Evolutionary conservation across 2,329 filamentous ascomycete genomes (phyloP), one percentile per base, ranked within the genome.

Genomic region (Claviceps monticola): DNA sequence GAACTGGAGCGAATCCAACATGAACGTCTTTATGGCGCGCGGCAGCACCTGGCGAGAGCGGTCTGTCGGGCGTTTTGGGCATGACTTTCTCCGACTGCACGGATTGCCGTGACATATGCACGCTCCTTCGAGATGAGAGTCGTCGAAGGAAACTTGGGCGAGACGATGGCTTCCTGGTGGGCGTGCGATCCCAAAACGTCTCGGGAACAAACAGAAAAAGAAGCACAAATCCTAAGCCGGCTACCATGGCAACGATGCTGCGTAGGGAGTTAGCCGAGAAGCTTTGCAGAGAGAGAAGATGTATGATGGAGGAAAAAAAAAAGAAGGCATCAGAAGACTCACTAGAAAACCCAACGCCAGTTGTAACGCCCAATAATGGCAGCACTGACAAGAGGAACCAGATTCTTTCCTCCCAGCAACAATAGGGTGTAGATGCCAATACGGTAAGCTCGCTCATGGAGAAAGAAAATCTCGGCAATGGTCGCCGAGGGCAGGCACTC

Each of bases 341-440:
- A 85, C 83, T 85, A 94, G 59, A 95, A 95, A 0, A 88, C 86
- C 89, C 88, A 95, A 65, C 88, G 82, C 91, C 91, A 97, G 5
- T 79, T 79, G 39, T 89, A 68, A 2, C 75, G 72, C 55, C 89
- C 73, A 43, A 96, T 94, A 54, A 97, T 82, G 21, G 75, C 87
- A 8, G 91, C 91, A 64, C 88, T 94, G 23, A 94, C 83, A 23
- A 96, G 71, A 0, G 91, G 91, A 4, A 95, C 76, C 56, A 97
- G 64, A 59, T 96, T 97, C 73, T 96, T 96, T 48, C 90, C 89
- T 14, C 90, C 87, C 0, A 97, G 76, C 13, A 97, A 74, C 5
- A 97, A 72, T 19, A 97, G 69, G 0, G 90, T 96, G 63, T 97
- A 97, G 23, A 97, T 89, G 9, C 93, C 93, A 45, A 97, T 81